Conservation (phyloP, 2,329 filamentous ascomycete species). For the Chaetomium olivaceum region DNA sequence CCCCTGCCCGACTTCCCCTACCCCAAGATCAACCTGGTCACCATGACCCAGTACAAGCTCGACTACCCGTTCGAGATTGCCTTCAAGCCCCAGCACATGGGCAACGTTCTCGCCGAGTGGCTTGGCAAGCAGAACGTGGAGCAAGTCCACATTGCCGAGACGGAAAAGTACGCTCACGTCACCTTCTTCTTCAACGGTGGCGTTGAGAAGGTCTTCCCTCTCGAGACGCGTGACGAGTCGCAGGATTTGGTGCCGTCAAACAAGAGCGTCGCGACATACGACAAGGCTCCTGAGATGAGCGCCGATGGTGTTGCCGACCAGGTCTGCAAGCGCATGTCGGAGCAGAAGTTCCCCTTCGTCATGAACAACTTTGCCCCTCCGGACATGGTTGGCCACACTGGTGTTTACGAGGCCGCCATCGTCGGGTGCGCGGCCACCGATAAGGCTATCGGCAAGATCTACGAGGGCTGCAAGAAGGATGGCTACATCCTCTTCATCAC, state of each 20-base stretch:
- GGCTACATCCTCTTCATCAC: slow-evolving; percentile 95
- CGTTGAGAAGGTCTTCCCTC: slow-evolving; percentile 91
- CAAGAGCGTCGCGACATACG: slow-evolving; percentile 88
- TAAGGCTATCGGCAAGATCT: slow-evolving; percentile 88
- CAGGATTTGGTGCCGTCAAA: slow-evolving; percentile 82
- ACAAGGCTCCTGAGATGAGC: slow-evolving; percentile 93
- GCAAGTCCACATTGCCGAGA: slow-evolving; percentile 97
- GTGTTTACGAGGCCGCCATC: slow-evolving; percentile 93
- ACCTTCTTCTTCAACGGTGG: slow-evolving; percentile 99
- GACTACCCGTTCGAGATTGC: slow-evolving; percentile 91
- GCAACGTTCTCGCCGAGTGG: slow-evolving; percentile 97
- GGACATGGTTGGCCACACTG: slow-evolving; percentile 99
- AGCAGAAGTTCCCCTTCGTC: slow-evolving; percentile 89
- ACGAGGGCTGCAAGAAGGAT: slow-evolving; percentile 90
- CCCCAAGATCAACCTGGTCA: slow-evolving; percentile 88
- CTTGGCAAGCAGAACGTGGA: slow-evolving; percentile 83
- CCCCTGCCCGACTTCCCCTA: slow-evolving; percentile 89
- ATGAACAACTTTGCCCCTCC: slow-evolving; percentile 99
- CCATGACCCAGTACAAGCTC: slow-evolving; percentile 98
- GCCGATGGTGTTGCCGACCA: slow-evolving; percentile 87
- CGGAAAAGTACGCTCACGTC: slow-evolving; percentile 98
- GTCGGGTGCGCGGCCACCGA: slow-evolving; percentile 84
- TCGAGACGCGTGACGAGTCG: slow-evolving; percentile 83
- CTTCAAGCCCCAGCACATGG: slow-evolving; percentile 94
- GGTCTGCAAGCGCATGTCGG: slow-evolving; percentile 80